A percentile compares a stretch with the other conserved stretches of the same genome.
Conservation (phyloP, 2,329 filamentous ascomycete species). For the Clarireedia paspali region DNA sequence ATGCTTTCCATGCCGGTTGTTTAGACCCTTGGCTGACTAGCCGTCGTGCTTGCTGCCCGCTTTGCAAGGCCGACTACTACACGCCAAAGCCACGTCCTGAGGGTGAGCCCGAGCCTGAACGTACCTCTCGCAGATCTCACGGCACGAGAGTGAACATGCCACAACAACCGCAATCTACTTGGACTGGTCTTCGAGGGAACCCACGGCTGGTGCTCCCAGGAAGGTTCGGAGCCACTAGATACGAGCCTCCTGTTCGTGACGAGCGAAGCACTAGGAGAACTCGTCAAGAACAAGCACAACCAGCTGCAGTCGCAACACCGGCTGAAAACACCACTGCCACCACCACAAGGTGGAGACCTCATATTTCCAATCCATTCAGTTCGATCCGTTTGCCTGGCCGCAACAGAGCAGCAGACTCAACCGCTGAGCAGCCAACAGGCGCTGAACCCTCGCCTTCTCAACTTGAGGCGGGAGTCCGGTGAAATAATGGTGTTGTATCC, state of each 20-base stretch:
- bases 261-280: not conserved
- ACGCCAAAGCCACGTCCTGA: slow-evolving; percentile 76
- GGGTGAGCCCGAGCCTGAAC: slow-evolving; percentile 25
- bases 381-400: slow-evolving; percentile 16
- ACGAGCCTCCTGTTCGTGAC: not conserved
- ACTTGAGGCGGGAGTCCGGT: slow-evolving; percentile 26
- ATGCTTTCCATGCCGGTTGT: slow-evolving; percentile 94
- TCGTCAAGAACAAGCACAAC: not conserved
- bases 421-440: slow-evolving; percentile 4
- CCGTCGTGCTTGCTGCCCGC: slow-evolving; percentile 86
- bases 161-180: slow-evolving; percentile 21
- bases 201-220: slow-evolving; percentile 3
- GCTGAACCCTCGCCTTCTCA: slow-evolving; percentile 27
- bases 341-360: slow-evolving; percentile 20
- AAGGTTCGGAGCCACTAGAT: slow-evolving; percentile 14
- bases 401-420: slow-evolving; percentile 11
- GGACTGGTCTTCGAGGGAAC: slow-evolving; percentile 24
- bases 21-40: slow-evolving; percentile 96
- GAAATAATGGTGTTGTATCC: not conserved
- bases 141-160: slow-evolving; percentile 20
- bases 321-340: slow-evolving; percentile 5
- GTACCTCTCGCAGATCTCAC: slow-evolving; percentile 17
- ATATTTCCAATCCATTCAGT: slow-evolving; percentile 23
- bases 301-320: slow-evolving; percentile 2
- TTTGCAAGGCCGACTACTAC: slow-evolving; percentile 98